Evolutionary conservation across 1,284 basidiomycete species (phyloP).

Genomic region (Cryptococcus sp.): DNA sequence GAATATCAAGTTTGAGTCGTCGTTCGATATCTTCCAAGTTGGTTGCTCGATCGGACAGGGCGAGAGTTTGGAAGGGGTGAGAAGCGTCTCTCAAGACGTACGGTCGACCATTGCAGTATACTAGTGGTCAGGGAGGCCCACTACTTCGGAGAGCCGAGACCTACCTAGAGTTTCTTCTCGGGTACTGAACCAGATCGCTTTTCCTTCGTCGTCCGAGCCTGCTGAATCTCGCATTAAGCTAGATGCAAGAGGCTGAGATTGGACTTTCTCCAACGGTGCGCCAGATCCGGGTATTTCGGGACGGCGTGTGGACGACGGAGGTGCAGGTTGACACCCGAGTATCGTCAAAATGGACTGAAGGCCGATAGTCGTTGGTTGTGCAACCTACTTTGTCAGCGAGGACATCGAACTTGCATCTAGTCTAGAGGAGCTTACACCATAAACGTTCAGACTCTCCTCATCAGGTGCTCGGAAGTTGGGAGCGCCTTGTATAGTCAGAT

Average conservation of each 20-base stretch:
- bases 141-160: too few relatives aligned
- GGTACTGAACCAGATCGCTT: slow-evolving; percentile 54
- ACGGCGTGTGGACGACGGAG: slow-evolving; percentile 5
- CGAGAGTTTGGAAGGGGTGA: slow-evolving; percentile 73
- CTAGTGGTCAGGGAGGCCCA: slow-evolving; percentile 17
- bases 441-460: slow-evolving; percentile 75
- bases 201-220: slow-evolving; percentile 19
- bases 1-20: slow-evolving; percentile 85
- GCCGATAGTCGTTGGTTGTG: slow-evolving; percentile 91
- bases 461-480: slow-evolving; percentile 88
- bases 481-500: slow-evolving; percentile 82
- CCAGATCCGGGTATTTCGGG: neutral
- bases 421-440: slow-evolving; percentile 56
- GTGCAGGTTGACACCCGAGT: slow-evolving; percentile 66
- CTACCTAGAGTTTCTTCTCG: slow-evolving; percentile 50
- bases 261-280: slow-evolving; percentile 11
- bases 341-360: slow-evolving; percentile 86
- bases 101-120: slow-evolving; percentile 67
- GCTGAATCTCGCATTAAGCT: slow-evolving; percentile 1
- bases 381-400: slow-evolving; percentile 48
- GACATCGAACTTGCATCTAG: neutral
- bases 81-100: slow-evolving; percentile 93
- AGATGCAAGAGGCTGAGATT: slow-evolving; percentile 4
- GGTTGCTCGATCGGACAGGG: slow-evolving; percentile 84
- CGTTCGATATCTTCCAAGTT: slow-evolving; percentile 94